These are phyloP conservation scores for Termitomyces bulborhizus DNA, from an alignment of 768 basidiomycete genomes.

Conservation along the genomic window DNA sequence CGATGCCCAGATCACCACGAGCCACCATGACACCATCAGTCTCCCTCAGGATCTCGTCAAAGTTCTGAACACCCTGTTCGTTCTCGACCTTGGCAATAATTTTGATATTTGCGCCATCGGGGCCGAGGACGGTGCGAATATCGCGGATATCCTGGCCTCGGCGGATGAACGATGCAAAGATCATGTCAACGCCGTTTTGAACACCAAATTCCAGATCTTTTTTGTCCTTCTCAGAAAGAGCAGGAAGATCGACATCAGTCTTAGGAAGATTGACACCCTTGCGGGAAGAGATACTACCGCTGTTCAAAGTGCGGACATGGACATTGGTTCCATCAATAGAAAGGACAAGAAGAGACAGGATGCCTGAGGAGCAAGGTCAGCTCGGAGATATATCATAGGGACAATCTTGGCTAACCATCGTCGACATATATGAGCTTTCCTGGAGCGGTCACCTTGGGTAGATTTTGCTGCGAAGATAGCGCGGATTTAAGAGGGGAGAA, in stretches of 20 bases:
- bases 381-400: not conserved
- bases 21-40: constrained; percentile 99
- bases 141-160: constrained; percentile 90
- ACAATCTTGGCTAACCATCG: constrained; percentile 55
- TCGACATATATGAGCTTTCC: constrained; percentile 98
- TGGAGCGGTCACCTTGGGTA: constrained; percentile 93
- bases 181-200: constrained; percentile 97
- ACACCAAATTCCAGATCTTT: constrained; percentile 91
- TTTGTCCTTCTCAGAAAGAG: constrained; percentile 98
- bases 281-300: constrained; percentile 87
- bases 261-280: constrained; percentile 99
- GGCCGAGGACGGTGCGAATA: constrained; percentile 89
- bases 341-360: constrained; percentile 89
- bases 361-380: constrained; percentile 37
- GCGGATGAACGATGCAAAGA: constrained; percentile 99
- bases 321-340: constrained; percentile 79
- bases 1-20: constrained; percentile 98
- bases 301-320: constrained; percentile 84
- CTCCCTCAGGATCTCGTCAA: constrained; percentile 95
- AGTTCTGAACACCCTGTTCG: constrained; percentile 97
- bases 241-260: constrained; percentile 95
- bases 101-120: constrained; percentile 94
- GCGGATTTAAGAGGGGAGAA: not conserved
- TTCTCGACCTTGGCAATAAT: constrained; percentile 99
- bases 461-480: constrained; percentile 55